Percentiles rank a stretch among this genome's conserved stretches.
Conservation (phyloP, 768 basidiomycete species). For the Naganishia onofrii region DNA sequence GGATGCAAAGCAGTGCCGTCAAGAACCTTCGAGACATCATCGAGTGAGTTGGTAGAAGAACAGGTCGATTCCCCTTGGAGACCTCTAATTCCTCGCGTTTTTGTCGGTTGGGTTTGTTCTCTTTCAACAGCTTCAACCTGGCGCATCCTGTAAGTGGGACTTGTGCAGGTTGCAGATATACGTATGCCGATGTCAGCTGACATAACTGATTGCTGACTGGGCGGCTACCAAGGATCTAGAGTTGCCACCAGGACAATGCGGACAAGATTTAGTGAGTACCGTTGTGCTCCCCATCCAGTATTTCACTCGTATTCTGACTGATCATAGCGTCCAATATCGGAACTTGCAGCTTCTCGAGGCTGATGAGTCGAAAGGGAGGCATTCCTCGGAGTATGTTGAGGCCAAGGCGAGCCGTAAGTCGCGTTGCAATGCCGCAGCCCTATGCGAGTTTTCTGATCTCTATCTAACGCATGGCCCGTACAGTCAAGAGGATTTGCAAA, state of each 20-base stretch:
- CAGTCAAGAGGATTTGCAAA: background rate
- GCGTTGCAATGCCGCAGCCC: background rate
- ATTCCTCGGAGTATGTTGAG: background rate
- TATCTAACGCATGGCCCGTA: background rate
- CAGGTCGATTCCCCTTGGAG: background rate
- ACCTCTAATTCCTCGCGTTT: background rate
- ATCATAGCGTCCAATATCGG: too few species aligned
- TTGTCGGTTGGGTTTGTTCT: too few species aligned
- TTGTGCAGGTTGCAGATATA: background rate
- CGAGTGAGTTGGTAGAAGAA: background rate
- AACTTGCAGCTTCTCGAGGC: background rate
- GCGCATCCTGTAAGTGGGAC: background rate
- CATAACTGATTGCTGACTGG: too few species aligned
- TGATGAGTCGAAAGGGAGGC: background rate
- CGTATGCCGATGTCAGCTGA: too few species aligned
- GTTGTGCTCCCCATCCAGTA: too few species aligned
- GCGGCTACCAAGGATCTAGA: background rate
- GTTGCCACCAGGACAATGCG: background rate
- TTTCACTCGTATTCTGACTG: too few species aligned
- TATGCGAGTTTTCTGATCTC: too few species aligned
- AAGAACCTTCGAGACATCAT: conserved; percentile 13
- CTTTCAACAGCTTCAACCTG: background rate
- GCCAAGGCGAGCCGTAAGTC: background rate
- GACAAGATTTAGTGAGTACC: background rate
- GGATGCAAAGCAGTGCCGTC: background rate